These are phyloP conservation scores for Aspergillus udagawae DNA, from an alignment of 2,329 filamentous ascomycete genomes.

Conservation along the genomic window DNA sequence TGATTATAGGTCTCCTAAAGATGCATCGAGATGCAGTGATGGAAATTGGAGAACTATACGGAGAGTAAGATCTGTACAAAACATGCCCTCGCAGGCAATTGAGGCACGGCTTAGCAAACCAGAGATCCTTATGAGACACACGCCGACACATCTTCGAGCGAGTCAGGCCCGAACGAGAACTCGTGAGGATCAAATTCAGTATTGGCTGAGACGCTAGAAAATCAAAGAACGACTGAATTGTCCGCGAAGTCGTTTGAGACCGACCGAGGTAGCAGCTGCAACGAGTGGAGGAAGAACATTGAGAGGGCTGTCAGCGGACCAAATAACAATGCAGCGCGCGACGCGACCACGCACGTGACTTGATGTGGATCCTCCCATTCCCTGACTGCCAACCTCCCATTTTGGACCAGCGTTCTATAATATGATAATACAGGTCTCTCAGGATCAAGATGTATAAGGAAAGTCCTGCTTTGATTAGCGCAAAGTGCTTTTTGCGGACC, in stretches of 20 bases:
- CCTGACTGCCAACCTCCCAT: not conserved
- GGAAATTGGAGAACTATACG: constrained; percentile 73
- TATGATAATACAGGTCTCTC: not conserved
- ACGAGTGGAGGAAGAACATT: constrained; percentile 7
- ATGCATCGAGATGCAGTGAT: constrained; percentile 54
- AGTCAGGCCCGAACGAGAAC: constrained; percentile 13
- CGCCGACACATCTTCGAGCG: constrained; percentile 11
- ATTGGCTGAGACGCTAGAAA: not conserved
- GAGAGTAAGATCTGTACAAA: constrained; percentile 63
- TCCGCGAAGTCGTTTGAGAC: constrained; percentile 6
- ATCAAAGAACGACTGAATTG: constrained; percentile 1
- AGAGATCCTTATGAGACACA: constrained; percentile 6
- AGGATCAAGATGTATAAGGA: not conserved
- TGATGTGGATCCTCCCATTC: not conserved
- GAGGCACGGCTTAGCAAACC: constrained; percentile 30
- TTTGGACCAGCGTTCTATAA: not conserved
- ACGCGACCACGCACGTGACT: constrained; percentile 10
- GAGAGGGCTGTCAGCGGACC: not conserved
- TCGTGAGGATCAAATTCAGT: constrained; percentile 3
- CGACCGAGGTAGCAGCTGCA: constrained; percentile 3
- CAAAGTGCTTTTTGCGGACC: not conserved
- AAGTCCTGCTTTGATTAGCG: not conserved
- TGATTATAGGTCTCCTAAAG: constrained; percentile 39
- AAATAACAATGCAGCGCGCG: not conserved
- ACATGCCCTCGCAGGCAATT: constrained; percentile 29